phyloP scores from a whole-genome alignment of 495 filamentous ascomycete genomes.

The Trichocladium antarcticum region DNA sequence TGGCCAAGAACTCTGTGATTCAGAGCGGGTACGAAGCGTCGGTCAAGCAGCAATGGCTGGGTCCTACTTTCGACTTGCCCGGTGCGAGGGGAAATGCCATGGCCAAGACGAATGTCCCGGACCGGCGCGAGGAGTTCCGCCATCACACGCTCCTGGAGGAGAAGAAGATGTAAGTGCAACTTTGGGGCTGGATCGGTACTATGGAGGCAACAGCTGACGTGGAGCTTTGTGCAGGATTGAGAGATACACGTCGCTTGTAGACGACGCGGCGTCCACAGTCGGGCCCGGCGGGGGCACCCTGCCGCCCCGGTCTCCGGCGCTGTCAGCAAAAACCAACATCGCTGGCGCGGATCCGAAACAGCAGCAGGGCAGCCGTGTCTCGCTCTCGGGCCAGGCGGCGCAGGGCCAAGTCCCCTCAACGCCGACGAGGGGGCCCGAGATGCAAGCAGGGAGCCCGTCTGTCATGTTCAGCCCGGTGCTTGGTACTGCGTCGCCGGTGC shows the following conservation, averaged over 20 bases:
- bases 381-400: no score
- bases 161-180: slow-evolving; percentile 57
- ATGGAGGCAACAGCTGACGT: not conserved
- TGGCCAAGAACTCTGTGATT: slow-evolving; percentile 87
- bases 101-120: slow-evolving; percentile 90
- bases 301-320: slow-evolving; percentile 20
- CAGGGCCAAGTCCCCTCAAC: not conserved
- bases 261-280: not conserved
- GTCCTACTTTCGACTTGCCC: slow-evolving; percentile 56
- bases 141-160: slow-evolving; percentile 76
- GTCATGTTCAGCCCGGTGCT: slow-evolving; percentile 7
- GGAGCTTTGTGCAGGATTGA: slow-evolving; percentile 17
- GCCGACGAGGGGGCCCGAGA: slow-evolving; percentile 2
- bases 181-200: not conserved
- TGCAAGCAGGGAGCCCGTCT: not conserved
- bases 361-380: not conserved
- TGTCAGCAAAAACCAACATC: slow-evolving; percentile 20
- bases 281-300: not conserved
- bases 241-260: slow-evolving; percentile 18
- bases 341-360: slow-evolving; percentile 14
- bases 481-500: not conserved
- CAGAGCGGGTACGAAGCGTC: slow-evolving; percentile 89
- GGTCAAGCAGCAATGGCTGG: slow-evolving; percentile 85
- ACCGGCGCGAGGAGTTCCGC: slow-evolving; percentile 79
- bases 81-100: slow-evolving; percentile 78